These are phyloP conservation scores for Pythium monospermum DNA, from an alignment of 352 stramenopile genomes.

Conservation along the genomic window DNA sequence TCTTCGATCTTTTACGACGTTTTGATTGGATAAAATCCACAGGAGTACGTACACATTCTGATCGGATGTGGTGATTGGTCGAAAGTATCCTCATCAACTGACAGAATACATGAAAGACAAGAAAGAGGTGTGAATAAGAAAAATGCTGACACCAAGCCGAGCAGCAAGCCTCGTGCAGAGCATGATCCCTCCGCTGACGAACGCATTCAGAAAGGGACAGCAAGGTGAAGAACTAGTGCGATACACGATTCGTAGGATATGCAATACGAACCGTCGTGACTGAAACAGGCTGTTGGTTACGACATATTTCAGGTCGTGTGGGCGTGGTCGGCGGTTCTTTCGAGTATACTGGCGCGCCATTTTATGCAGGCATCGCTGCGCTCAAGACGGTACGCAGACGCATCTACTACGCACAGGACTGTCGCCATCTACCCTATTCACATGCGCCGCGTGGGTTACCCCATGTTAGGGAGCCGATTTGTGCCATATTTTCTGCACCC, in stretches of 20 bases:
- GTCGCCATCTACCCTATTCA: not conserved
- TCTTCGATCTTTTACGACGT: not conserved
- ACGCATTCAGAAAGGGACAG: slow-evolving; percentile 64
- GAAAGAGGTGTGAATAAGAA: too few species aligned
- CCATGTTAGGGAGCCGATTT: slow-evolving; percentile 88
- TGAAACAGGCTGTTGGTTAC: too few species aligned
- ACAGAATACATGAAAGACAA: not conserved
- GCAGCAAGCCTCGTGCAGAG: slow-evolving; percentile 24
- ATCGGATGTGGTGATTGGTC: too few species aligned
- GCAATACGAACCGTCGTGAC: too few species aligned
- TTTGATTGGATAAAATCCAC: slow-evolving; percentile 16
- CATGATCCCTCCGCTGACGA: slow-evolving; percentile 65
- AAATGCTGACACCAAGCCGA: not conserved
- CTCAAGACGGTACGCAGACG: slow-evolving; percentile 90
- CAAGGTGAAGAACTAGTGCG: too few species aligned
- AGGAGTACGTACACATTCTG: too few species aligned
- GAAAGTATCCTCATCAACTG: slow-evolving; percentile 8
- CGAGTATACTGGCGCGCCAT: slow-evolving; percentile 97
- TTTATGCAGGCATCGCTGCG: slow-evolving; percentile 92
- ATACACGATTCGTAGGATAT: too few species aligned
- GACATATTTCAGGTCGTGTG: slow-evolving; percentile 56
- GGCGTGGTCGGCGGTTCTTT: slow-evolving; percentile 94
- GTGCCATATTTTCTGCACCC: slow-evolving; percentile 92
- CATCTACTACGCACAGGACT: not conserved
- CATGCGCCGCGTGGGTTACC: not conserved